Conservation (phyloP, 345 rosid genomes). For the Murraya koenigii region DNA sequence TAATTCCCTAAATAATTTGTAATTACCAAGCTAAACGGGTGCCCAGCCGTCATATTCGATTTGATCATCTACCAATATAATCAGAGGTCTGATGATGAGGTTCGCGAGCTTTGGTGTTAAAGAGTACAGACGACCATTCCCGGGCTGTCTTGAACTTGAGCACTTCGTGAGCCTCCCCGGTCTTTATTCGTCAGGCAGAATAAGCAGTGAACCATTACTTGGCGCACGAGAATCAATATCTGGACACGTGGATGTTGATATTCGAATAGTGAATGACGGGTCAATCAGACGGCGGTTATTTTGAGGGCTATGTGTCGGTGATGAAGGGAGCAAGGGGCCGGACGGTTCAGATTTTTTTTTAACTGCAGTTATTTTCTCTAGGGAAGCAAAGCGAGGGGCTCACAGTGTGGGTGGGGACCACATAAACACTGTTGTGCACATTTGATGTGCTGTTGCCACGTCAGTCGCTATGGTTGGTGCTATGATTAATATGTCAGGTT, state of each 20-base stretch:
- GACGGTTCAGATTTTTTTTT: conserved; percentile 29
- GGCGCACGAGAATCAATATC: neutral
- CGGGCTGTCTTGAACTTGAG: too few relatives aligned
- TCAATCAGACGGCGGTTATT: conserved; percentile 29
- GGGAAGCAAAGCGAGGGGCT: neutral
- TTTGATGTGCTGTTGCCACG: conserved; percentile 23
- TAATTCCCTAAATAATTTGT: neutral
- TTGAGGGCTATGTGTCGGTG: conserved; percentile 32
- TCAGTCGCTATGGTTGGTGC: conserved; percentile 19
- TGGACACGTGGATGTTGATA: conserved; percentile 26
- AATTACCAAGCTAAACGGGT: too few relatives aligned
- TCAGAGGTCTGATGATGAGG: neutral
- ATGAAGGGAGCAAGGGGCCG: conserved; percentile 41
- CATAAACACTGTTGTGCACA: conserved; percentile 8
- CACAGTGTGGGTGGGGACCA: conserved; percentile 7
- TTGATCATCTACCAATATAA: too few relatives aligned
- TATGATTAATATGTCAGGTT: conserved; percentile 28
- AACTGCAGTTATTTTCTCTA: conserved; percentile 3
- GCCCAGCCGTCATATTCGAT: too few relatives aligned
- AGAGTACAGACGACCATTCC: neutral
- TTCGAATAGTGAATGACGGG: conserved; percentile 15
- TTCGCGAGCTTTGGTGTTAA: neutral
- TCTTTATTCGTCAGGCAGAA: neutral
- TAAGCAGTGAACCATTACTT: neutral
- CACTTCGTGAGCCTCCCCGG: neutral